These are phyloP conservation scores for Entelexis sorbosivorans DNA, from an alignment of 1,139 yeast species.

Conservation along the genomic window DNA sequence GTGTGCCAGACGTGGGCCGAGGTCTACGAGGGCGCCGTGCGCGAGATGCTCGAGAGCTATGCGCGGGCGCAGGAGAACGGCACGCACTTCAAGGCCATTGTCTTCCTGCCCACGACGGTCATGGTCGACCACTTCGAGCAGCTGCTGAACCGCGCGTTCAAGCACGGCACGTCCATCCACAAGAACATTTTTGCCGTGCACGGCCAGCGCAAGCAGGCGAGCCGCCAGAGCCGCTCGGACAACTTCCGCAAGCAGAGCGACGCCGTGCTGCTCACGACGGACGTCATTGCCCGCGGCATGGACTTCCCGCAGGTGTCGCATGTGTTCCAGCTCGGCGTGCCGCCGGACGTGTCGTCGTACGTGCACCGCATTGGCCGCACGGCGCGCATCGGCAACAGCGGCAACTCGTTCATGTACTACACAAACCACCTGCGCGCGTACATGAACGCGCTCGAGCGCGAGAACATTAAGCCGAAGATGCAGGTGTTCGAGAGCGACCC, in stretches of 20 bases:
- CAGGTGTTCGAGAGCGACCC: conserved; percentile 12
- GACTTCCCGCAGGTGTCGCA: conserved; percentile 79
- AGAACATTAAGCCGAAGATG: conserved; percentile 19
- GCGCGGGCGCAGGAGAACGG: conserved; percentile 24
- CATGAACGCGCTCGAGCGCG: conserved; percentile 22
- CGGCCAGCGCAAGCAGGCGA: conserved; percentile 59
- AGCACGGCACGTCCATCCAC: conserved; percentile 24
- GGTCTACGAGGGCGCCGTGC: conserved; percentile 28
- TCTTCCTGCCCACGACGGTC: conserved; percentile 70
- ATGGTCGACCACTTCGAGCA: conserved; percentile 48
- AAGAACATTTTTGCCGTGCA: conserved; percentile 37
- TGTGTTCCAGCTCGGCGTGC: conserved; percentile 71
- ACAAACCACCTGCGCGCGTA: conserved; percentile 24
- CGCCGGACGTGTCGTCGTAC: conserved; percentile 62
- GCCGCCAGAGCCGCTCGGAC: conserved; percentile 49
- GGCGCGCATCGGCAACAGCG: conserved; percentile 81
- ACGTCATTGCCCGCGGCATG: conserved; percentile 95
- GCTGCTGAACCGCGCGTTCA: conserved; percentile 26
- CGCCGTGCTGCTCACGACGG: conserved; percentile 69
- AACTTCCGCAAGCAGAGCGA: conserved; percentile 41
- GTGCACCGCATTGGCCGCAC: conserved; percentile 94
- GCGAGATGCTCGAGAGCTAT: conserved; percentile 22
- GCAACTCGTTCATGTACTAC: conserved; percentile 35
- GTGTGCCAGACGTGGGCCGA: conserved; percentile 38
- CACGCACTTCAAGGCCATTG: conserved; percentile 56